Base-by-base conservation (phyloP, 164 flowering plant genomes). In the Chimonanthus praecox region DNA sequence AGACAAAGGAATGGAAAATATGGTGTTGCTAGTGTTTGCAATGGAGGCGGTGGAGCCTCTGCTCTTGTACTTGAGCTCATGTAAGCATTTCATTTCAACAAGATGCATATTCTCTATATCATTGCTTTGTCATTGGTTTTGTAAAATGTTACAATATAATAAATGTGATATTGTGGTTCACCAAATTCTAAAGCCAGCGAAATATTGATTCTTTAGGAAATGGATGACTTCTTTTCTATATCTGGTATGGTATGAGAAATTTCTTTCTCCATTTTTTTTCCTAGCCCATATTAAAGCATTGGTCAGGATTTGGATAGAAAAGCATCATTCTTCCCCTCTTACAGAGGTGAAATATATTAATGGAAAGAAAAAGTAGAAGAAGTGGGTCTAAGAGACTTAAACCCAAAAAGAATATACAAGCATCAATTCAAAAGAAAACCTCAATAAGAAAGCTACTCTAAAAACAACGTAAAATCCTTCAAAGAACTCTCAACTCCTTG, bases 1-100 rank as follows among this genome's bases (percentile, higher is more conserved):
- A 90, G 87, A 75, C 87, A 87, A 15, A 88, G 79, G 68, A 85
- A 80, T 49, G 97, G 88, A 45, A 91, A 78, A 76, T 87, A 84
- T 76, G 97, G 97, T 13, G 89, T 89, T 48, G 89, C 78, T 73
- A 87, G 86, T 61, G 79, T 91, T 58, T 91, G 97, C 82, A 91
- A 91, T 78, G 97, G 97, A 4, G 97, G 97, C 70, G 97, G 94
- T 71, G 97, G 94, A 58, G 97, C 97, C 73, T 92, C 94, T 68
- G 88, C 97, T 5, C 86, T 92, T 48, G 97, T 88, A 71, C 77
- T 92, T 67, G 90, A 92, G 83, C 88, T 84, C 80, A 81, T 88
- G 88, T 91, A 85, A 88, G 90, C 74, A 54, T 78, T 77, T 77
- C 11, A 50, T 75, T 81, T 73, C 80, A 79, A 83, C 72, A 77